Evolutionary conservation across 164 flowering plant genomes (phyloP), one percentile per base, ranked within the genome.

Genomic region (Litsea cubeba): DNA sequence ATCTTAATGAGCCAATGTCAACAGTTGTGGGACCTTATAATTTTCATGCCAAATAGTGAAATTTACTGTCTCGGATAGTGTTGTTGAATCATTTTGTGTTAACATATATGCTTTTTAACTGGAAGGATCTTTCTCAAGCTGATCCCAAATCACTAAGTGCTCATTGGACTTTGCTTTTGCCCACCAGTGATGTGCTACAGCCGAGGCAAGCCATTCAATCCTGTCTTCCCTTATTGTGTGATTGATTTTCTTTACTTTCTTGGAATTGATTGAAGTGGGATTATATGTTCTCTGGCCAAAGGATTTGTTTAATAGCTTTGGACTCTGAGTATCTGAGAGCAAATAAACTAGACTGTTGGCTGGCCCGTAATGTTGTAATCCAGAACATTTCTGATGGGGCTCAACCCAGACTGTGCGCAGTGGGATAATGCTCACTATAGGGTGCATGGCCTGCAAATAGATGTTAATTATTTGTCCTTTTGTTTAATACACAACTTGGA

Each of bases 131-230:
- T 58, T 91, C 92, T 79, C 89, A 84, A 85, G 93, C 91, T 81
- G 98, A 93, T 81, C 87, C 91, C 7, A 92, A 92, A 74, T 83
- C 88, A 54, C 85, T 91, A 62, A 86, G 85, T 69, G 76, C 87
- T 22, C 94, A 93, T 62, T 93, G 92, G 96, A 85, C 92, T 57
- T 73, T 89, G 87, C 90, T 95, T 83, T 87, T 95, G 81, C 99
- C 99, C 14, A 87, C 91, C 51, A 84, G 68, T 85, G 97, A 95
- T 81, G 94, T 90, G 65, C 81, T 95, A 66, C 88, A 84, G 65
- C 88, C 85, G 28, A 89, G 99, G 98, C 92, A 71, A 80, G 65
- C 23, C 51, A 62, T 67, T 20, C 24, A 20, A 18, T 77, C 71
- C 60, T 65, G 69, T 50, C 30, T 65, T 66, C 50, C 51, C 28